Evolutionary conservation across 179 eudicot genomes (phyloP).

Genomic region (Beta corolliflora): DNA sequence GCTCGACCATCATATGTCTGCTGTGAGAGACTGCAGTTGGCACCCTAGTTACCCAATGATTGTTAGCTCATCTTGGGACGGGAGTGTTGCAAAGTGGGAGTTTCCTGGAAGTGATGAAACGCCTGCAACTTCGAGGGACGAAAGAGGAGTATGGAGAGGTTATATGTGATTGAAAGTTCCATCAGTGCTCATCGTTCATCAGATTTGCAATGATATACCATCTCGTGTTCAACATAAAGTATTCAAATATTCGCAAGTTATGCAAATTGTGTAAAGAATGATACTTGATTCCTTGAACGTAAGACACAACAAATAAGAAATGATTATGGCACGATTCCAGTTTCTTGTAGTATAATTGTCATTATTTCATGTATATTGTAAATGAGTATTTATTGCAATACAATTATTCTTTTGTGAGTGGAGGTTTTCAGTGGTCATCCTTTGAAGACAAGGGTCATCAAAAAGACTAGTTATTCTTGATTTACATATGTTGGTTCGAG

Average conservation of each 20-base stretch:
- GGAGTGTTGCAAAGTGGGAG: constrained; percentile 57
- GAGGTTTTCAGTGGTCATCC: neutral
- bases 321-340: neutral
- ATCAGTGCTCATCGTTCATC: neutral
- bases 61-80: constrained; percentile 73
- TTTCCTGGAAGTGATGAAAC: constrained; percentile 36
- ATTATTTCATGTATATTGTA: neutral
- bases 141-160: neutral
- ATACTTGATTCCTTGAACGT: neutral
- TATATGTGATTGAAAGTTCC: neutral
- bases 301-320: neutral
- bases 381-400: neutral
- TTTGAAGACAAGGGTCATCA: constrained; percentile 3
- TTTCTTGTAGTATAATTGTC: neutral
- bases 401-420: neutral
- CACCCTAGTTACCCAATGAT: constrained; percentile 62
- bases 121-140: constrained; percentile 10
- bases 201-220: neutral
- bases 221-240: neutral
- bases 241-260: neutral
- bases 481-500: constrained; percentile 1
- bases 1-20: constrained; percentile 51
- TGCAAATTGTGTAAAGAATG: neutral
- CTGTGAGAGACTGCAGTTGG: constrained; percentile 75
- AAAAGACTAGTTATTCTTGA: neutral